These are phyloP conservation scores for Pugionium cornutum DNA, from an alignment of 345 rosid species.

Conservation along the genomic window DNA sequence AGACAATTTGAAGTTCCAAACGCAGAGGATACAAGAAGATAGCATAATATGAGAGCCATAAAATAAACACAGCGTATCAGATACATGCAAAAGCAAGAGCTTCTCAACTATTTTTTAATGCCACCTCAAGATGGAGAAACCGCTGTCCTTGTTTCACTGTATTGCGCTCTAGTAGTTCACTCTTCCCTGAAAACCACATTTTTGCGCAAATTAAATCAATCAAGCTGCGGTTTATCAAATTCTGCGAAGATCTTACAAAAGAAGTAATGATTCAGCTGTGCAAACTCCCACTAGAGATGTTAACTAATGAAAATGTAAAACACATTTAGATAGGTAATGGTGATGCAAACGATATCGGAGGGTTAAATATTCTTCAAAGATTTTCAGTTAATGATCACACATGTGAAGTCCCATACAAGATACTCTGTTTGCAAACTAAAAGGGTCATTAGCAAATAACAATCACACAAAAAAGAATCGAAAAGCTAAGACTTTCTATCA, in stretches of 20 bases:
- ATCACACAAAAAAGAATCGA: slow-evolving; percentile 1
- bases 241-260: no score
- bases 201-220: not conserved
- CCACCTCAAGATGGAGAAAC: slow-evolving; percentile 1
- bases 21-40: slow-evolving; percentile 14
- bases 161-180: slow-evolving; percentile 8
- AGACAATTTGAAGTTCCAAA: slow-evolving; percentile 11
- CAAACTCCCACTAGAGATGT: no score
- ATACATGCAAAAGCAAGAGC: slow-evolving; percentile 17
- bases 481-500: not conserved
- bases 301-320: not conserved
- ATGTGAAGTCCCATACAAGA: not conserved
- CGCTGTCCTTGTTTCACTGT: slow-evolving; percentile 5
- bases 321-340: slow-evolving; percentile 11
- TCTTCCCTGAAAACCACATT: slow-evolving; percentile 34
- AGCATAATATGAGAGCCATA: slow-evolving; percentile 1
- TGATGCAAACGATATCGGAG: not conserved
- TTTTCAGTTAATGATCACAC: not conserved
- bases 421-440: slow-evolving; percentile 2
- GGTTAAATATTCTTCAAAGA: not conserved
- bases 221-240: no score
- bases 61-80: slow-evolving; percentile 11
- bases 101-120: slow-evolving; percentile 9
- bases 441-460: not conserved
- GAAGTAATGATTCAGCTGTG: no score